These are phyloP conservation scores for Clavaria fumosa DNA, from an alignment of 768 basidiomycete species.

Conservation along the genomic window DNA sequence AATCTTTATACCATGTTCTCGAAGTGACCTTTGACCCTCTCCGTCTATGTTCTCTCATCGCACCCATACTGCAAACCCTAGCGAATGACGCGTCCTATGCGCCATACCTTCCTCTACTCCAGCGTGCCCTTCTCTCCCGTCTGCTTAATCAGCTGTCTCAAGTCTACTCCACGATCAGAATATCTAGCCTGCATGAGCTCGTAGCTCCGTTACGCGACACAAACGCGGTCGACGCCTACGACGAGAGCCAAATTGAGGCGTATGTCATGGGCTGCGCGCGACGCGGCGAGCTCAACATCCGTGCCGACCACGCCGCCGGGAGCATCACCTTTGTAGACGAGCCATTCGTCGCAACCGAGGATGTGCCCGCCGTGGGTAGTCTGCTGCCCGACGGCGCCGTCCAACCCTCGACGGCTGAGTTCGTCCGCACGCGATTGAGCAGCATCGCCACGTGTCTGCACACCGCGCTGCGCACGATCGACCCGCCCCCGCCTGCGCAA, in stretches of 20 bases:
- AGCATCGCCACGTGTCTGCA: slow-evolving; percentile 62
- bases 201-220: slow-evolving; percentile 56
- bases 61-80: slow-evolving; percentile 60
- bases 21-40: slow-evolving; percentile 91
- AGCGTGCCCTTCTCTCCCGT: slow-evolving; percentile 82
- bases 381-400: slow-evolving; percentile 31
- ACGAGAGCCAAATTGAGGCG: slow-evolving; percentile 70
- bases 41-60: slow-evolving; percentile 61
- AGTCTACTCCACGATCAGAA: slow-evolving; percentile 78
- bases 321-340: slow-evolving; percentile 77
- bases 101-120: slow-evolving; percentile 78
- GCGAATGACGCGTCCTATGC: slow-evolving; percentile 42
- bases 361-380: slow-evolving; percentile 18
- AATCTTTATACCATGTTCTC: slow-evolving; percentile 71
- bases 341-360: slow-evolving; percentile 37
- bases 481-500: slow-evolving; percentile 33
- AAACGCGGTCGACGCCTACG: slow-evolving; percentile 37
- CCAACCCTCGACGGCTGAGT: slow-evolving; percentile 56
- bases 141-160: slow-evolving; percentile 84
- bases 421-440: slow-evolving; percentile 66
- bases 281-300: slow-evolving; percentile 71
- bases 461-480: slow-evolving; percentile 45
- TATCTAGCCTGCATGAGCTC: slow-evolving; percentile 62
- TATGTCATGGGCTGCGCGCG: slow-evolving; percentile 89
- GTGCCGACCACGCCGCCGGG: slow-evolving; percentile 78